Conservation (phyloP, 1,284 basidiomycete genomes). For the Cryptococcus sp. region DNA sequence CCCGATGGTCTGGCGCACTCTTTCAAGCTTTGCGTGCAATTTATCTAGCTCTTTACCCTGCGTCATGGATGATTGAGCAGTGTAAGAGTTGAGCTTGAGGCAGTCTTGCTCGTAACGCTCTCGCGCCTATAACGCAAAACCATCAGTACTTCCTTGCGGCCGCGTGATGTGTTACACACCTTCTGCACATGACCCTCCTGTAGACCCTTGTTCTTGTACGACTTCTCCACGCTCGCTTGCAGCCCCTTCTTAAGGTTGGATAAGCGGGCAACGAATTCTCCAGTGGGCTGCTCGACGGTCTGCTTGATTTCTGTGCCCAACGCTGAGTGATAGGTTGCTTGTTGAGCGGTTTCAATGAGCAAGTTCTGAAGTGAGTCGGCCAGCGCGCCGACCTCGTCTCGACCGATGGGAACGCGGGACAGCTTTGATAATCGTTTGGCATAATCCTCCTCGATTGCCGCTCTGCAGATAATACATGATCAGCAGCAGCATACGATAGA, state of each 20-base stretch:
- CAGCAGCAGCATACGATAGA: not conserved
- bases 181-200: conserved; percentile 82
- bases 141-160: not conserved
- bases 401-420: conserved; percentile 73
- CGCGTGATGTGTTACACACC: conserved; percentile 35
- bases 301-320: conserved; percentile 73
- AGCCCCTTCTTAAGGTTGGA: conserved; percentile 67
- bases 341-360: conserved; percentile 78
- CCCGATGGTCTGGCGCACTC: conserved; percentile 84
- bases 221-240: conserved; percentile 78
- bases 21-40: conserved; percentile 81
- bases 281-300: conserved; percentile 70
- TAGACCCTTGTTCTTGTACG: conserved; percentile 79
- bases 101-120: conserved; percentile 96
- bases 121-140: conserved; percentile 60
- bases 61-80: conserved; percentile 86
- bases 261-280: conserved; percentile 67
- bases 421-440: conserved; percentile 83
- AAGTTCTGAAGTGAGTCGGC: conserved; percentile 75
- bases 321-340: conserved; percentile 60
- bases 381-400: conserved; percentile 88
- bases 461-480: conserved; percentile 23
- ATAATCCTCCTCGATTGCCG: conserved; percentile 84
- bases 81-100: conserved; percentile 91
- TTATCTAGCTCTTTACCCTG: conserved; percentile 95